Evolutionary conservation across 768 basidiomycete genomes (phyloP), one percentile per base, ranked within the genome.

Genomic region (Termitomyces sp.): DNA sequence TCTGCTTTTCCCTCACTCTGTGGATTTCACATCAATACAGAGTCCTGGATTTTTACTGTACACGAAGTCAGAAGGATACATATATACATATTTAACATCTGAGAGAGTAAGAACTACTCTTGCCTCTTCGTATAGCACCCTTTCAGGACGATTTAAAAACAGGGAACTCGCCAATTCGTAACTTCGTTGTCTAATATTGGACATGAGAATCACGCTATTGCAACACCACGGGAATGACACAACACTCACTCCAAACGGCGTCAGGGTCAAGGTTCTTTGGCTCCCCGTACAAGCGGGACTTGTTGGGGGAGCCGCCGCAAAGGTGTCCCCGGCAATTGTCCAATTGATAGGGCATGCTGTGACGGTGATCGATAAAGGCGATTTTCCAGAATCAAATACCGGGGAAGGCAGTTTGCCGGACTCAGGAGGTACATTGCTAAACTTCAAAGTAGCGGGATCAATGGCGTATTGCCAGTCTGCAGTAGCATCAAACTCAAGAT

Each of bases 391-490:
- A 65, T 82, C 80, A 63, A 77, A 83, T 13, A 79, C 67, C 0
- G 78, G 79, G 14, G 77, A 76, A 5, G 79, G 78, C 22, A 79
- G 69, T 18, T 62, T 64, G 30, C 69, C 71, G 7, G 70, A 71
- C 22, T 69, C 49, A 3, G 73, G 70, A 3, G 71, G 68, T 14
- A 64, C 67, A 43, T 71, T 69, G 53, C 64, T 63, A 66, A 79
- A 80, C 49, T 69, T 69, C 30, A 78, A 61, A 4, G 76, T 76
- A 3, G 70, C 62, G 0, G 79, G 79, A 64, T 84, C 81, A 58
- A 83, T 81, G 16, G 82, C 81, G 62, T 78, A 81, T 62, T 80
- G 76, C 82, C 81, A 83, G 9, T 70, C 61, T 2, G 64, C 71
- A 3, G 75, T 75, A 7, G 81, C 74, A 54, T 80, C 77, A 60